Evolutionary conservation across 1,284 basidiomycete species (phyloP), one percentile per base, ranked within the genome.

Genomic region (Chalciporus sp.): DNA sequence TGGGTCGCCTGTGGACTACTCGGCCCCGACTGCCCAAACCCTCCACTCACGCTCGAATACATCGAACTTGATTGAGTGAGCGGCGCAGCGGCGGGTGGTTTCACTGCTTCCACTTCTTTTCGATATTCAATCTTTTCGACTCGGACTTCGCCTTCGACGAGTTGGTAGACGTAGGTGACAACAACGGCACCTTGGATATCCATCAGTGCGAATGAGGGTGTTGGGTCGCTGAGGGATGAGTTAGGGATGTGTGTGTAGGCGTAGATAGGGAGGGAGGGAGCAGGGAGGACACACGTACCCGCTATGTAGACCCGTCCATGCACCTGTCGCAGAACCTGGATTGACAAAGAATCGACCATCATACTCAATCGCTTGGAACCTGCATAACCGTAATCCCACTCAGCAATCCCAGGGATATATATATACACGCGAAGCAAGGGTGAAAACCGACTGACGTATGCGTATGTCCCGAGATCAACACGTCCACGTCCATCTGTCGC

Each of bases 401-500:
- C n/a, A 17, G 35, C 2, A n/a, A 16, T 17, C n/a, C 6, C 2
- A 3, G 35, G 16, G 35, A 37, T 7, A 37, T n/a, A 17, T 17
- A 12, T 12, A 37, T 17, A 7, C 35, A 37, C n/a, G 35, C n/a
- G 14, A 16, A 11, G 33, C 6, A 35, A 5, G 33, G 49, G 39
- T 9, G 8, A 27, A 29, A 26, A 40, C 12, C 7, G 47, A 78
- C 89, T 71, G 66, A 95, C 94, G 85, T 86, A 73, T 98, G 95
- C 1, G 96, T 99, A 63, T 94, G 93, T 0, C 97, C 96, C 2
- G 90, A 94, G 19, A 99, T 75, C 23, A 99, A 78, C 1, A 99
- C 93, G 65, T 99, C 97, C 9, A 98, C 96, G 68, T 98, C 95
- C 91, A 99, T 94, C 71, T 96, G 93, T 31, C 94, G 76, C 10